Evolutionary conservation across 208 protist species (phyloP).

Genomic region (Porcisia deanei): DNA sequence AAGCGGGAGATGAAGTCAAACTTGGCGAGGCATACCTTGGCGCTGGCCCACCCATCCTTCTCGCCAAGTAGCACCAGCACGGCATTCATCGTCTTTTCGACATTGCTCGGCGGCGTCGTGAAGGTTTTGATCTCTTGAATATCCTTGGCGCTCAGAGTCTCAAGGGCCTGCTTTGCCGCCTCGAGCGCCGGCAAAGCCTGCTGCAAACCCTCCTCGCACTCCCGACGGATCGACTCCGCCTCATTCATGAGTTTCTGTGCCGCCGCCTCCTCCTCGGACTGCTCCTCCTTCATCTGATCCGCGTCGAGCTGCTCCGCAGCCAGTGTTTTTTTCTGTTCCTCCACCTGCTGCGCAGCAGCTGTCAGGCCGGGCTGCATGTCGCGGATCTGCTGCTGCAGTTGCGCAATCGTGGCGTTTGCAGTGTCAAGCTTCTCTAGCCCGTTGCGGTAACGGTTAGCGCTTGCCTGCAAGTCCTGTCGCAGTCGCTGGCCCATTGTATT

Average conservation of each 20-base stretch:
- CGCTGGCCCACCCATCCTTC: conserved; percentile 93
- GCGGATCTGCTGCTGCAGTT: conserved; percentile 94
- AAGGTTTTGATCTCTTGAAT: conserved; percentile 95
- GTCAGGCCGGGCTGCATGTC: conserved; percentile 94
- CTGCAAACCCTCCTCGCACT: conserved; percentile 94
- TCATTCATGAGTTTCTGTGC: conserved; percentile 82
- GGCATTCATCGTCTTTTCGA: conserved; percentile 93
- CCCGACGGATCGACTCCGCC: conserved; percentile 81
- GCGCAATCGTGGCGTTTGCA: conserved; percentile 92
- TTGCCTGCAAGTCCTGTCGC: conserved; percentile 40
- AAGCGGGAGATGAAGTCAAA: conserved; percentile 91
- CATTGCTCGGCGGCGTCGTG: conserved; percentile 85
- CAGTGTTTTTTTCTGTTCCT: conserved; percentile 88
- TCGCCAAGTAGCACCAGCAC: conserved; percentile 93
- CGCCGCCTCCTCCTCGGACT: conserved; percentile 81
- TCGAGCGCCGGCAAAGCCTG: conserved; percentile 94
- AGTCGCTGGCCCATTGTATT: conserved; percentile 80
- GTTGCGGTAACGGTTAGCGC: conserved; percentile 73
- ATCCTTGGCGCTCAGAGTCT: conserved; percentile 92
- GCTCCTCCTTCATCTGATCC: conserved; percentile 73
- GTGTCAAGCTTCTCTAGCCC: conserved; percentile 93
- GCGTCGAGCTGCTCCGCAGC: conserved; percentile 87
- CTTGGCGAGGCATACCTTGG: conserved; percentile 86
- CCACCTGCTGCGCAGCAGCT: conserved; percentile 87
- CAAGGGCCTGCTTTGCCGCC: conserved; percentile 88